Evolutionary conservation across 2,329 filamentous ascomycete genomes (phyloP), one percentile per base, ranked within the genome.

Genomic region (Penicillium sp.): DNA sequence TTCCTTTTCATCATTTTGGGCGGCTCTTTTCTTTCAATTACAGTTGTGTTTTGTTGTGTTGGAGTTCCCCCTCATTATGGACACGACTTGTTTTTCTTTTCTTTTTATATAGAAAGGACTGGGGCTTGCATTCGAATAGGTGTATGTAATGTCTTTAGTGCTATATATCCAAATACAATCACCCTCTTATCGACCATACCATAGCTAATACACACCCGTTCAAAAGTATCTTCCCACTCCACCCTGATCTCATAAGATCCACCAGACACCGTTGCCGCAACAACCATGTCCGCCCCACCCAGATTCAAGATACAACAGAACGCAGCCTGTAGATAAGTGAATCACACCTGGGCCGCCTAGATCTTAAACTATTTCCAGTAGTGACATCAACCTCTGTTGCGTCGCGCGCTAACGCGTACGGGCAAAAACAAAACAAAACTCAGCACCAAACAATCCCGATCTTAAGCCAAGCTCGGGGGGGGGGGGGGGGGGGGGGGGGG

Each of bases 361-460:
- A 22, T 20, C 16, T 5, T 1, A 23, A 11, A 20, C 7, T 23
- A 36, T 41, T 29, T 40, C 31, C 16, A 34, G 31, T 4, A 18
- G 14, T 34, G 31, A 16, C 31, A 10, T 10, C 26, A 27, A 20
- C 8, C 14, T 2, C 5, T 20, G 34, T 27, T 29, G 20, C 38
- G 8, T 32, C 24, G 31, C 36, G 20, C 44, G 49, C 50, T 55
- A 50, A 50, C 45, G 45, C 50, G 44, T 38, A 55, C 49, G 42
- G 42, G 56, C 54, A 32, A 56, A 58, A 56, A 56, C 51, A 57
- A 56, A 59, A 59, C 56, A 47, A 52, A 53, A 46, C 22, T 47
- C 40, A 5, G 14, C 39, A 44, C 46, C 28, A 27, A 27, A 22
- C 16, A 27, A 9, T n/a, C n/a, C n/a, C n/a, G n/a, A n/a, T n/a